phyloP scores from a whole-genome alignment of 257 asterid genomes.

The Craterostigma plantagineum region DNA sequence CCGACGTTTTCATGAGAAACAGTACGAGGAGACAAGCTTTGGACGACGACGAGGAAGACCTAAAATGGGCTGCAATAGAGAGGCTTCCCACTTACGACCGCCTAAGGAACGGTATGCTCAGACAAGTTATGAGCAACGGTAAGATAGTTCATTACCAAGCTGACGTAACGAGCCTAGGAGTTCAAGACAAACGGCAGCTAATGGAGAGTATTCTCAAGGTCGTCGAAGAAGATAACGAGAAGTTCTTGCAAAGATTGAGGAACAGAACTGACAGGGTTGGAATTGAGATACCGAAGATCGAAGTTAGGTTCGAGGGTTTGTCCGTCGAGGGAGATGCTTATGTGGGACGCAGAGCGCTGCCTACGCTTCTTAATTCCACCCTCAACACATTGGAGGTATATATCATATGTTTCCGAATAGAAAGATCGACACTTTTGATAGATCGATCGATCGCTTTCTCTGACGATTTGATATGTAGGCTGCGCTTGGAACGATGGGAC shows the following conservation, averaged over 20 bases:
- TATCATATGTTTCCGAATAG: no score
- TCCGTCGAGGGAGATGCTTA: constrained; percentile 70
- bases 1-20: constrained; percentile 40
- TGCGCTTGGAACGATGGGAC: constrained; percentile 36
- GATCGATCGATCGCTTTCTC: background rate
- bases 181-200: constrained; percentile 43
- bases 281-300: constrained; percentile 66
- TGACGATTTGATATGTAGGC: constrained; percentile 19
- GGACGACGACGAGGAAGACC: constrained; percentile 80
- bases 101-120: constrained; percentile 44
- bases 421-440: background rate
- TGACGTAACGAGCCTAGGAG: constrained; percentile 40
- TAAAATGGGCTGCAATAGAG: constrained; percentile 74
- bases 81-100: constrained; percentile 76
- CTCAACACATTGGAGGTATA: constrained; percentile 56
- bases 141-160: constrained; percentile 41
- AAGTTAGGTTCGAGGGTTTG: constrained; percentile 59
- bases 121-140: constrained; percentile 52
- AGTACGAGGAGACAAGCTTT: constrained; percentile 35
- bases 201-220: constrained; percentile 43
- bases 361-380: constrained; percentile 69
- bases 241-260: constrained; percentile 42
- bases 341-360: constrained; percentile 71
- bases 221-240: constrained; percentile 62
- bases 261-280: constrained; percentile 81